Percentiles rank a stretch among this genome's conserved stretches.
Evolutionary conservation across 345 rosid genomes (phyloP).

Genomic region (Iberis pinnata): DNA sequence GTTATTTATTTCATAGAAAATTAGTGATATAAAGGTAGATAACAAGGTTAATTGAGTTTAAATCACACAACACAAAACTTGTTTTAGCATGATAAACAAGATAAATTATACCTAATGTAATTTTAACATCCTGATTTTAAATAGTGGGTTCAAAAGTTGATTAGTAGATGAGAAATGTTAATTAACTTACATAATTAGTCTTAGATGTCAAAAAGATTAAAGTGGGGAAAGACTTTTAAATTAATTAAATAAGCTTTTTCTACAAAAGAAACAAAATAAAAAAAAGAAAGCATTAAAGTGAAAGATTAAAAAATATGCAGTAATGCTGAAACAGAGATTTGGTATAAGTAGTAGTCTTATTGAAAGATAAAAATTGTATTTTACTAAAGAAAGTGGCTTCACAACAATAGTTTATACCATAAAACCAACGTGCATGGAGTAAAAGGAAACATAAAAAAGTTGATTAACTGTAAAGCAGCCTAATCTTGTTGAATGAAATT

Average conservation of each 20-base stretch:
- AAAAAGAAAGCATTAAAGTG: constrained; percentile 19
- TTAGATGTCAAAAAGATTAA: constrained; percentile 25
- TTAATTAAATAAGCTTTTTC: constrained; percentile 25
- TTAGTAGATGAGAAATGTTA: not conserved
- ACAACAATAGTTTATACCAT: constrained; percentile 9
- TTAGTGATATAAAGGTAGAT: too few relatives aligned
- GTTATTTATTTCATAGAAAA: too few relatives aligned
- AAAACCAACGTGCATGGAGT: constrained; percentile 30
- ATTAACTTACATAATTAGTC: constrained; percentile 21
- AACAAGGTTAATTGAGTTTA: too few relatives aligned
- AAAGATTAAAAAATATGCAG: constrained; percentile 7
- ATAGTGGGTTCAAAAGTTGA: too few relatives aligned
- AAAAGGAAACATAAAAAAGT: not conserved
- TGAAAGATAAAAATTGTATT: not conserved
- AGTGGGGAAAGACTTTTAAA: constrained; percentile 10
- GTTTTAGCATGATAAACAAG: too few relatives aligned
- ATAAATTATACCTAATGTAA: too few relatives aligned
- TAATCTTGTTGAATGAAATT: not conserved
- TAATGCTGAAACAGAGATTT: constrained; percentile 11
- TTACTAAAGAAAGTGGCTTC: constrained; percentile 4
- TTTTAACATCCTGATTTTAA: too few relatives aligned
- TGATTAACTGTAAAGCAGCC: constrained; percentile 29
- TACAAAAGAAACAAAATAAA: constrained; percentile 15
- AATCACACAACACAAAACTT: too few relatives aligned
- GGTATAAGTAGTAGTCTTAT: not conserved